These are phyloP conservation scores for Penicillium cosmopolitanum DNA, from an alignment of 495 filamentous ascomycete species.

Conservation along the genomic window DNA sequence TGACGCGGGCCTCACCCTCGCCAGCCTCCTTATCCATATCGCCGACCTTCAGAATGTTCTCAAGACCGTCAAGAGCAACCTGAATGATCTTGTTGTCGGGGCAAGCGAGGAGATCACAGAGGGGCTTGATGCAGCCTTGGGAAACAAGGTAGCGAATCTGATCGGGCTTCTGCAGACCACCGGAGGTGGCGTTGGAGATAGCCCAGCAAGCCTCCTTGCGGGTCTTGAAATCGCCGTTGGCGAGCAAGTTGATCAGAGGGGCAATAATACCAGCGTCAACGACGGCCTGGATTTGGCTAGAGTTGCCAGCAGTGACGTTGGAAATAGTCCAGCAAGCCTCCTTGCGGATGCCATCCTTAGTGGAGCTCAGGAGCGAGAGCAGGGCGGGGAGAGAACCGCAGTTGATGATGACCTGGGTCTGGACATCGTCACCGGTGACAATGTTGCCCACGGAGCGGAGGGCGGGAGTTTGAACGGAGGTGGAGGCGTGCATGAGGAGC, in stretches of 20 bases:
- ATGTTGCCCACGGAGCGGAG: slow-evolving; percentile 98
- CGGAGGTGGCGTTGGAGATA: slow-evolving; percentile 97
- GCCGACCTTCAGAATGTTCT: slow-evolving; percentile 99
- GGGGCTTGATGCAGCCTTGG: slow-evolving; percentile 94
- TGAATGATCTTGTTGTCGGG: slow-evolving; percentile 99
- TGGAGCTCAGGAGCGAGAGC: slow-evolving; percentile 88
- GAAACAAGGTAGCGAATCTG: slow-evolving; percentile 95
- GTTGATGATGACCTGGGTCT: slow-evolving; percentile 99
- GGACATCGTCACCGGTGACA: slow-evolving; percentile 97
- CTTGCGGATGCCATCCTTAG: slow-evolving; percentile 98
- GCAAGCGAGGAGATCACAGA: slow-evolving; percentile 94
- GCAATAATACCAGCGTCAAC: slow-evolving; percentile 97
- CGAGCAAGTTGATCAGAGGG: slow-evolving; percentile 91
- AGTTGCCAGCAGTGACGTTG: slow-evolving; percentile 98
- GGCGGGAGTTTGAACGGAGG: slow-evolving; percentile 97
- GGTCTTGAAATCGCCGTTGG: slow-evolving; percentile 98
- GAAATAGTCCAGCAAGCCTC: slow-evolving; percentile 99
- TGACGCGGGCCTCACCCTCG: slow-evolving; percentile 75
- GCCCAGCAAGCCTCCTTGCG: slow-evolving; percentile 99
- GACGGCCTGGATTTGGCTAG: slow-evolving; percentile 94
- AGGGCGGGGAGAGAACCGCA: slow-evolving; percentile 91
- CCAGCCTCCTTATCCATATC: slow-evolving; percentile 96
- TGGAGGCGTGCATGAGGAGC: slow-evolving; percentile 98
- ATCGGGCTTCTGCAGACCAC: slow-evolving; percentile 96
- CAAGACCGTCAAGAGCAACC: slow-evolving; percentile 94